A percentile compares a stretch with the other conserved stretches of the same genome.
phyloP scores from a whole-genome alignment of 1,284 basidiomycete genomes.

The Malassezia sp. region DNA sequence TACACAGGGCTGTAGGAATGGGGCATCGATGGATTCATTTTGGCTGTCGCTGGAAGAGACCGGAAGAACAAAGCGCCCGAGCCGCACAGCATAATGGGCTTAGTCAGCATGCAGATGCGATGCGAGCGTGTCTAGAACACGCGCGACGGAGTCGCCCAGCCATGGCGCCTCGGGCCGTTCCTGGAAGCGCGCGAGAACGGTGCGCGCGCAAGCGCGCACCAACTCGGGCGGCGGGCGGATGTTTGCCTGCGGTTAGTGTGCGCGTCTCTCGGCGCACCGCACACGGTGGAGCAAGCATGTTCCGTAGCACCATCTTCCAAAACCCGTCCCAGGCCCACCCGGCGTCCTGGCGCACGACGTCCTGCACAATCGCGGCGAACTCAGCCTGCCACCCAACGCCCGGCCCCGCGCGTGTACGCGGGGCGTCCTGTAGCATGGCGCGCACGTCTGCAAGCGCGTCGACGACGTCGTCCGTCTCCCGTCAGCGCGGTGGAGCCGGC shows the following conservation, averaged over 20 bases:
- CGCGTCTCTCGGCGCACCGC: background rate
- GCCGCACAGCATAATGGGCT: no score
- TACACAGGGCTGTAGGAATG: no score
- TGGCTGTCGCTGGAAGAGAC: no score
- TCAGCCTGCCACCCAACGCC: slow-evolving; percentile 33
- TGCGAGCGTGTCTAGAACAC: no score
- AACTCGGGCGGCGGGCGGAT: background rate
- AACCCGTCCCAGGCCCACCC: slow-evolving; percentile 43
- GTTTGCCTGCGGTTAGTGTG: background rate
- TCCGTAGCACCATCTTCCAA: slow-evolving; percentile 33
- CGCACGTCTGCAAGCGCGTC: slow-evolving; percentile 50
- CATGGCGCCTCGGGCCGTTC: slow-evolving; percentile 1
- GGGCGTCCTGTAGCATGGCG: slow-evolving; percentile 46
- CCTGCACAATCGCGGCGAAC: slow-evolving; percentile 25
- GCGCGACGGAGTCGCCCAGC: slow-evolving; percentile 4
- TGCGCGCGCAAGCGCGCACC: background rate
- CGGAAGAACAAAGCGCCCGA: no score
- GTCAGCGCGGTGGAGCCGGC: background rate
- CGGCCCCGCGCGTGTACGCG: no score
- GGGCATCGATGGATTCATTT: no score
- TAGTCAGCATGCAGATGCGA: no score
- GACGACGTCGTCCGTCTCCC: slow-evolving; percentile 40
- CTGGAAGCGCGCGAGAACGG: slow-evolving; percentile 4
- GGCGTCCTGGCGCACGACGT: slow-evolving; percentile 27
- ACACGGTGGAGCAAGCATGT: slow-evolving; percentile 16